These are phyloP conservation scores for Lecanicillium sp. DNA, from an alignment of 2,329 filamentous ascomycete genomes.

Conservation along the genomic window DNA sequence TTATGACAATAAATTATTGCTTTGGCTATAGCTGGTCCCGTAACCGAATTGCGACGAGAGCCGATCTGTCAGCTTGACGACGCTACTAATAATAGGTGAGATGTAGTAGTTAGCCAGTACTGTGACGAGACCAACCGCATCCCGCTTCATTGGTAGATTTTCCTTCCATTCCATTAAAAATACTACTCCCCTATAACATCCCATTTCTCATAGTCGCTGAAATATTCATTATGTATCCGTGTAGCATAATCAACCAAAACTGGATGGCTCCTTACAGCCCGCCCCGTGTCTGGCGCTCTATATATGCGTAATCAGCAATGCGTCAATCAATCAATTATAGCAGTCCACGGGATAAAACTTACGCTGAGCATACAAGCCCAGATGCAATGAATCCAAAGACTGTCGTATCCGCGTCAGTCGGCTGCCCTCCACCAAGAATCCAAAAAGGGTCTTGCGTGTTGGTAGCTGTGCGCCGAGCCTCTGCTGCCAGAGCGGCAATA, in stretches of 20 bases:
- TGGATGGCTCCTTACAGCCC: conserved; percentile 34
- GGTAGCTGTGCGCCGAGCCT: conserved; percentile 17
- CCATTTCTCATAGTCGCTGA: conserved; percentile 42
- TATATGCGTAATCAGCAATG: too few relatives aligned
- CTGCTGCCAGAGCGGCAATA: conserved; percentile 30
- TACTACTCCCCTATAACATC: background rate
- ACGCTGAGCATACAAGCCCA: conserved; percentile 39
- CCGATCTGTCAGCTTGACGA: too few relatives aligned
- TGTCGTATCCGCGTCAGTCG: conserved; percentile 45
- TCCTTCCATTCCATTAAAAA: too few relatives aligned
- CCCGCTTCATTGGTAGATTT: too few relatives aligned
- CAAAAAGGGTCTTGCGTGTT: conserved; percentile 35
- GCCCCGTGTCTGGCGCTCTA: conserved; percentile 35
- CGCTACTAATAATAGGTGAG: too few relatives aligned
- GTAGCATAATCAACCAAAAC: conserved; percentile 42
- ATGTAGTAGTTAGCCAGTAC: too few relatives aligned
- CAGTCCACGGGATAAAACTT: conserved; percentile 18
- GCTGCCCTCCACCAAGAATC: conserved; percentile 38
- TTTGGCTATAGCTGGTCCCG: too few relatives aligned
- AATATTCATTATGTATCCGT: conserved; percentile 44
- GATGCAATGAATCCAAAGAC: conserved; percentile 47
- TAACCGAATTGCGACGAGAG: too few relatives aligned
- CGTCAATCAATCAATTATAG: too few relatives aligned
- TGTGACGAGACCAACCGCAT: too few relatives aligned
- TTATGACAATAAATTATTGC: too few relatives aligned